Conservation (phyloP, 176 grass and related monocot species). For the Oryza coarctata region DNA sequence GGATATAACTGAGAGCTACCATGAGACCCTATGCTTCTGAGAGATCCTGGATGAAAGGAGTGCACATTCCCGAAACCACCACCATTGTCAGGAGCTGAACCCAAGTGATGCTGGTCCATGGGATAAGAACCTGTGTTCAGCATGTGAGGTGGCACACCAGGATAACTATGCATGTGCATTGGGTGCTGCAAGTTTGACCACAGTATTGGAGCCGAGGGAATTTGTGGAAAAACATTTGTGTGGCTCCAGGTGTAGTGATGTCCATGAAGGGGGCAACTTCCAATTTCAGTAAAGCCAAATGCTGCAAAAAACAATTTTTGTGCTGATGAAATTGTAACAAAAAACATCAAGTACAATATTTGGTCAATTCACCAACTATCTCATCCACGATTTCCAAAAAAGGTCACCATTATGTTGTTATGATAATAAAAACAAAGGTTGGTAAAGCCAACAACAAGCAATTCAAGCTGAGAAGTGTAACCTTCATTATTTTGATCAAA, state of each 20-base stretch:
- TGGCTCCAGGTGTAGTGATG: conserved; percentile 53
- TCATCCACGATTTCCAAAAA: neutral
- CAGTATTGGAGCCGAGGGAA: conserved; percentile 43
- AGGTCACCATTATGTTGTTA: neutral
- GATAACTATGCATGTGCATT: conserved; percentile 50
- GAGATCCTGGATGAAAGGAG: conserved; percentile 57
- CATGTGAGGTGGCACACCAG: conserved; percentile 48
- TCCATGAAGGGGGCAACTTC: conserved; percentile 54
- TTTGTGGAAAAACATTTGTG: conserved; percentile 53
- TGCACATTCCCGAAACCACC: conserved; percentile 29
- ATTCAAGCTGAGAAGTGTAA: conserved; percentile 2
- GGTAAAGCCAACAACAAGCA: neutral
- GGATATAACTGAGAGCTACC: conserved; percentile 56
- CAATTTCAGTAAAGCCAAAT: conserved; percentile 46
- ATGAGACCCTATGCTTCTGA: conserved; percentile 47
- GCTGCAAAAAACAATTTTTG: conserved; percentile 31
- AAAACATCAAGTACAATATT: neutral
- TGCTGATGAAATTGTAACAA: neutral
- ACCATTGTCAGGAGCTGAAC: conserved; percentile 54
- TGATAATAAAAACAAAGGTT: neutral
- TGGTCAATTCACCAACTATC: conserved; percentile 1
- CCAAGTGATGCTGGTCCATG: conserved; percentile 56
- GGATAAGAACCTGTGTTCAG: conserved; percentile 42
- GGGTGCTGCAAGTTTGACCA: conserved; percentile 57
- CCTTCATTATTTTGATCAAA: conserved; percentile 55